A percentile compares a stretch with the other conserved stretches of the same genome.
phyloP scores from a whole-genome alignment of 441 rosid species.

The Corymbia calophylla region DNA sequence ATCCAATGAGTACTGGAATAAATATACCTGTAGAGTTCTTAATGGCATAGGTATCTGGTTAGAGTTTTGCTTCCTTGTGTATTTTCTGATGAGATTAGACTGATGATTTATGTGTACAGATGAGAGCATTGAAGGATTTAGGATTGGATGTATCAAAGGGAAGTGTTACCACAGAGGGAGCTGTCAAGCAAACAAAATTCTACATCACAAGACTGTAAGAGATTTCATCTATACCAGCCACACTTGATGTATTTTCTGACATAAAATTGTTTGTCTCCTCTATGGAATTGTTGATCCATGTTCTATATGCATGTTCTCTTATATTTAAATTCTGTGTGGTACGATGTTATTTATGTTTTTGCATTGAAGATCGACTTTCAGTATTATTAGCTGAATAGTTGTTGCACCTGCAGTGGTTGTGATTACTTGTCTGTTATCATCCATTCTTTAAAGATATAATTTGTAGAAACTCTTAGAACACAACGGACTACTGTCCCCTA shows the following conservation, averaged over 20 bases:
- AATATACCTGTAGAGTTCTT: background rate
- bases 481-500: background rate
- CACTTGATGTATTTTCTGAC: background rate
- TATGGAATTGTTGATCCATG: background rate
- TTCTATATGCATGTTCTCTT: background rate
- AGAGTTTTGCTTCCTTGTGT: background rate
- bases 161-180: constrained; percentile 69
- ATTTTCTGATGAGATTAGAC: background rate
- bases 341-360: background rate
- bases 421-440: background rate
- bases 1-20: background rate
- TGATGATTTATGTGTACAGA: constrained; percentile 33
- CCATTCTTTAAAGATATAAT: background rate
- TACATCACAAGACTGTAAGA: constrained; percentile 72
- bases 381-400: background rate
- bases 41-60: background rate
- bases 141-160: constrained; percentile 89
- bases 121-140: constrained; percentile 77
- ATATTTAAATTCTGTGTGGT: background rate
- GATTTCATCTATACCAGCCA: background rate
- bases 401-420: background rate
- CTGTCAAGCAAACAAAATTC: constrained; percentile 68
- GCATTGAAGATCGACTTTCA: background rate
- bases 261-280: background rate
- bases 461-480: background rate